Evolutionary conservation across 176 grass and related monocot genomes (phyloP).

Genomic region (Zea luxurians): DNA sequence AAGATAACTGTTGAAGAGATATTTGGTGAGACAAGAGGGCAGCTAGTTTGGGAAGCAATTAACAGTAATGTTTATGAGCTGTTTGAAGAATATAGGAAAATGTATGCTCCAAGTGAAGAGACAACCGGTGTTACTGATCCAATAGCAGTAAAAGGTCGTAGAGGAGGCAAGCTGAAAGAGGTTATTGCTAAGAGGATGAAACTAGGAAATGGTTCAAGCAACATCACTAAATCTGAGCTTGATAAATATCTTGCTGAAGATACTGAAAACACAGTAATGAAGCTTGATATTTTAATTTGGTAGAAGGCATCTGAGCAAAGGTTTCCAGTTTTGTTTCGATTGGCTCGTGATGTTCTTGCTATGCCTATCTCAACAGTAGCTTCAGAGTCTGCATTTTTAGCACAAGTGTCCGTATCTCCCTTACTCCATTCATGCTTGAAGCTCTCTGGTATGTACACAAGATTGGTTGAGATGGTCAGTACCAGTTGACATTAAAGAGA

Average conservation of each 20-base stretch:
- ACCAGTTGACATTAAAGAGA: not conserved
- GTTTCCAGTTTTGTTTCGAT: no score
- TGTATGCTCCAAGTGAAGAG: not conserved
- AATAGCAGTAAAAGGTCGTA: no score
- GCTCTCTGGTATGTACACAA: not conserved
- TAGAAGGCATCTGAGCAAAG: no score
- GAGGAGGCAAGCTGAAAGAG: no score
- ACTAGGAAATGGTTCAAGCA: no score
- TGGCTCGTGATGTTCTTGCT: no score
- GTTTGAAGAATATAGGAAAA: not conserved
- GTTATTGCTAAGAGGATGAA: no score
- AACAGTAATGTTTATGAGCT: not conserved
- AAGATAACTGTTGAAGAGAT: not conserved
- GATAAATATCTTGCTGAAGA: constrained; percentile 3
- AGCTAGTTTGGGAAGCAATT: not conserved
- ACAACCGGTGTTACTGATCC: no score
- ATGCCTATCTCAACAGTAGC: no score
- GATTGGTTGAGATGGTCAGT: not conserved
- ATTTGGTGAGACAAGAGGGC: not conserved
- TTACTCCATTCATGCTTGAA: not conserved
- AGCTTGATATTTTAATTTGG: no score
- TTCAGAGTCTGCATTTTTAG: not conserved
- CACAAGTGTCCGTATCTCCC: not conserved
- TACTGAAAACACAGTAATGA: not conserved
- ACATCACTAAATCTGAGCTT: not conserved